Evolutionary conservation across 768 basidiomycete species (phyloP).

Genomic region (Suillus weaverae): DNA sequence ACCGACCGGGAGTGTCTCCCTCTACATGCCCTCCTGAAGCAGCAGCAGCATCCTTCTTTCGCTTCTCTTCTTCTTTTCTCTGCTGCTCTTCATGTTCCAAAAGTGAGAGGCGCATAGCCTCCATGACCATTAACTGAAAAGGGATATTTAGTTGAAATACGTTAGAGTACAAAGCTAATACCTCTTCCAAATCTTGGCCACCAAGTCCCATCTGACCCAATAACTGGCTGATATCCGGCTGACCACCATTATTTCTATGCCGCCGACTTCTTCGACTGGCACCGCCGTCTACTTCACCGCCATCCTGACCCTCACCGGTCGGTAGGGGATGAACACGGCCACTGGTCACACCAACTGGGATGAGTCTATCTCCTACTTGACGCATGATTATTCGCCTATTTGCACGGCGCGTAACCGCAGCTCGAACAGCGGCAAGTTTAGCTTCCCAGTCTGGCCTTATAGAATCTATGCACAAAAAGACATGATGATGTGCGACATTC

Average conservation of each 20-base stretch:
- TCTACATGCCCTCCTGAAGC: conserved; percentile 28
- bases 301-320: conserved; percentile 54
- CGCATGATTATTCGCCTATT: conserved; percentile 98
- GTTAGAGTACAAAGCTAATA: conserved; percentile 36
- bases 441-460: conserved; percentile 98
- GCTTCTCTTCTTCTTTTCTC: conserved; percentile 71
- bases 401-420: conserved; percentile 93
- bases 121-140: conserved; percentile 92
- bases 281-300: conserved; percentile 41
- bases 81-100: conserved; percentile 95
- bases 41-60: conserved; percentile 44
- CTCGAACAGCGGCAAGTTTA: conserved; percentile 90
- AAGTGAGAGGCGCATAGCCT: conserved; percentile 95
- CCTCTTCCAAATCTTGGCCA: conserved; percentile 93
- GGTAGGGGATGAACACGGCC: conserved; percentile 72
- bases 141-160: conserved; percentile 14
- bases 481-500: conserved; percentile 9
- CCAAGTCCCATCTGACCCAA: conserved; percentile 62
- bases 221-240: conserved; percentile 64
- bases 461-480: conserved; percentile 59
- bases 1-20: conserved; percentile 17
- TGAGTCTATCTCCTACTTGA: conserved; percentile 94
- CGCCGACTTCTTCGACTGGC: conserved; percentile 50
- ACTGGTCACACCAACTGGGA: conserved; percentile 95
- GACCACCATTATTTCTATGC: conserved; percentile 45